Conservation (phyloP, 805 yeast genomes). For the Metschnikowia colocasiae region DNA sequence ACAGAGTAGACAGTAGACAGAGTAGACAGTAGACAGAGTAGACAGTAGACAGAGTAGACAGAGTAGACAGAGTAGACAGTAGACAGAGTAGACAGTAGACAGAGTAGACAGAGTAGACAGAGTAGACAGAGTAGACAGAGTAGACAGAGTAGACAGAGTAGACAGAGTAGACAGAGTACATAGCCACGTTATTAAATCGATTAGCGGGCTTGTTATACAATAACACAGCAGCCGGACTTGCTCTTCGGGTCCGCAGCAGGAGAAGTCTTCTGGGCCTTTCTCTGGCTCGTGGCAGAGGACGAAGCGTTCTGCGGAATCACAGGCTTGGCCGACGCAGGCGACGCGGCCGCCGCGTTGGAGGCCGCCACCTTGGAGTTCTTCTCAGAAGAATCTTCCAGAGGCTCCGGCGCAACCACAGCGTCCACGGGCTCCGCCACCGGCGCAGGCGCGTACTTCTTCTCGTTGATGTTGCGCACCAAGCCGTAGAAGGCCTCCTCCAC, state of each 20-base stretch:
- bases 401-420: slow-evolving; percentile 1
- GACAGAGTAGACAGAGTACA: not conserved
- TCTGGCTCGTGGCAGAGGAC: slow-evolving; percentile 11
- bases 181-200: no score
- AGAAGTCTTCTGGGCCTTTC: slow-evolving; percentile 11
- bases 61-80: no score
- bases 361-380: slow-evolving; percentile 4
- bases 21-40: no score
- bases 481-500: slow-evolving; percentile 83
- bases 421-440: slow-evolving; percentile 4
- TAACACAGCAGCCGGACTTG: slow-evolving; percentile 21
- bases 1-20: no score
- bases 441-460: slow-evolving; percentile 6
- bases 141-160: not conserved
- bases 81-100: no score
- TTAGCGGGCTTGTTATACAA: slow-evolving; percentile 11
- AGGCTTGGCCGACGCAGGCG: not conserved
- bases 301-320: not conserved
- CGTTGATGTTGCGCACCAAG: slow-evolving; percentile 54
- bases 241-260: slow-evolving; percentile 10
- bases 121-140: no score
- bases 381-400: slow-evolving; percentile 1
- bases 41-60: no score
- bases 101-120: no score
- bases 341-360: not conserved